Base-by-base conservation (phyloP, 1,284 basidiomycete species). In the Apiotrichum sp. region DNA sequence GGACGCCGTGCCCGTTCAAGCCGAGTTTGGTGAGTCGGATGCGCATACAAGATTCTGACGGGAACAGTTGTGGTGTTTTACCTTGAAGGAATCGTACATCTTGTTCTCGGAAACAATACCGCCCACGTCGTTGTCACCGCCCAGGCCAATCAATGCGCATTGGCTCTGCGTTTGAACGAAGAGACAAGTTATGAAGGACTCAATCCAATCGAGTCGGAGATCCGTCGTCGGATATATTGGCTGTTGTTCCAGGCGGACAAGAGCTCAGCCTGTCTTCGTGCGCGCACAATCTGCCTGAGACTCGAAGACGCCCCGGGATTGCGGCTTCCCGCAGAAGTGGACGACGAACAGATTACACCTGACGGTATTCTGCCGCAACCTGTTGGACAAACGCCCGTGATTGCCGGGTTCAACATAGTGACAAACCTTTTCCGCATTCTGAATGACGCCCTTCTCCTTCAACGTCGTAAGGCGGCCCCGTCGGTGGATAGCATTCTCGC, bases 181-280 rank as follows among this genome's bases (percentile, higher is more conserved):
- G 71, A 71, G 47, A 47, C 62, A 63, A 69, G 66, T 53, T 71
- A 71, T 52, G 64, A 67, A 42, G 64, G 62, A 3, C 58, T 68
- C 2, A 67, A 71, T 52, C 66, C 68, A 3, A 69, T 73, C 43
- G 70, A 73, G 46, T 56, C 56, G 11, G 68, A 73, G 53, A 67
- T 72, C 16, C 60, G 69, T 29, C 53, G 71, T 8, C 47, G 71
- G 16, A 66, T 69, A 10, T 73, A 70, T 54, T 73, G 71, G 68
- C 63, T 73, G 11, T 56, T 73, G 6, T 73, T 72, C 57, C 71
- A 73, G 59, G 69, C 71, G n/a, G 71, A 73, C 58, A 73, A 73
- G 62, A 69, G 67, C 40, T 63, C 69, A 4, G 70, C 71, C 1
- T 71, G 69, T 56, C 46, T 69, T 55, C 69, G 69, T 2, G 63